Conservation (phyloP, 352 stramenopile genomes). For the Globisporangium acanthophoron region DNA sequence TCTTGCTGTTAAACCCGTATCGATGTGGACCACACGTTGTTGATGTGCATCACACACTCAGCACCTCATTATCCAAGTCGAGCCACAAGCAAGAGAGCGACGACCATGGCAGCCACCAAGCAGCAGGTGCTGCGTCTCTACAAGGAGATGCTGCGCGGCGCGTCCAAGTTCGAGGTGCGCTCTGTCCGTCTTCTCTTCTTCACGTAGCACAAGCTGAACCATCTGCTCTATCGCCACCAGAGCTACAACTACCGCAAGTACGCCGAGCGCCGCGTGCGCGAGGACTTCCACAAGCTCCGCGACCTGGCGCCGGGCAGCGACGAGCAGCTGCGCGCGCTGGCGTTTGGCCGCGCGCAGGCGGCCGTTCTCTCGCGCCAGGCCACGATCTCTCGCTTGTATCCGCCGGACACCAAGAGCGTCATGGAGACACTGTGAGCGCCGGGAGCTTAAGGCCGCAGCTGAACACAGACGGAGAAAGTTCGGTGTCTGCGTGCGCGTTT, state of each 20-base stretch:
- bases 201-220: no score
- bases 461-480: no score
- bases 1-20: not conserved
- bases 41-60: no score
- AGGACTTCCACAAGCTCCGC: slow-evolving; percentile 74
- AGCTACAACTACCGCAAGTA: slow-evolving; percentile 77
- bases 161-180: slow-evolving; percentile 47
- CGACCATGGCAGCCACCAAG: slow-evolving; percentile 25
- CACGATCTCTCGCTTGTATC: slow-evolving; percentile 64
- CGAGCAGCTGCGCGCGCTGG: slow-evolving; percentile 49
- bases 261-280: slow-evolving; percentile 52
- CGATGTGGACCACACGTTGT: not conserved
- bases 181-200: not conserved
- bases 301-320: slow-evolving; percentile 28
- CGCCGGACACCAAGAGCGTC: slow-evolving; percentile 55
- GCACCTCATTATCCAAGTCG: not conserved
- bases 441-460: not conserved
- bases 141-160: slow-evolving; percentile 50
- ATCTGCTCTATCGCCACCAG: slow-evolving; percentile 14
- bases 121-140: slow-evolving; percentile 46
- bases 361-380: slow-evolving; percentile 55
- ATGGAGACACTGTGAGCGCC: slow-evolving; percentile 34
- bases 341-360: slow-evolving; percentile 39
- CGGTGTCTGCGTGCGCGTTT: no score
- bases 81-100: not conserved